Evolutionary conservation across 352 stramenopile species (phyloP), one percentile per base, ranked within the genome.

Genomic region (Globisporangium yorkense): DNA sequence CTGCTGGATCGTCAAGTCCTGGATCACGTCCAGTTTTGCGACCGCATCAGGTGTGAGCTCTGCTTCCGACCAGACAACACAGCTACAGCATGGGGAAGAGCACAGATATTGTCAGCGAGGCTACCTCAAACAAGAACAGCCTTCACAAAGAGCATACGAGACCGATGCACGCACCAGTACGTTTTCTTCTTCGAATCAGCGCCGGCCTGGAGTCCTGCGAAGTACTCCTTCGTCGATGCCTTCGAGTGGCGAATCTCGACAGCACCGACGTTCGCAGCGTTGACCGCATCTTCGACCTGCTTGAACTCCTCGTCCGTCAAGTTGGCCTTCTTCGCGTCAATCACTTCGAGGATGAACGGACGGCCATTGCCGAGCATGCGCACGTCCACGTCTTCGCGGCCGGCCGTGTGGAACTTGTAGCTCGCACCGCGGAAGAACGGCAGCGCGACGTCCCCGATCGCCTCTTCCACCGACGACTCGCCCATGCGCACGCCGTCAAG

Each of bases 341-440:
- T 63, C 16, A 96, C 70, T 65, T 96, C 86, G 45, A 96, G 72
- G 55, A 96, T 96, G 62, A 97, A 98, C 16, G 92, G 93, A 1
- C 93, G 84, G 51, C 93, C 93, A 43, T 96, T 95, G 51, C 97
- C 81, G 13, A 99, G 71, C 97, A 99, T 99, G 41, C 96, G 78
- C 35, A 99, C 97, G 68, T 99, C 96, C 43, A 98, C 89, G 72
- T 99, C 97, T 77, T 99, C 97, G 54, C 97, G 87, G 21, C 97
- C 97, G 7, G 93, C 95, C 1, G 92, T 97, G 78, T 98, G 94
- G 57, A 99, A 99, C 66, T 99, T 99, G 72, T 92, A 94, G 44
- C 77, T 64, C 41, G 70, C 62, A 10, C 79, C 81, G 3, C 80
- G 57, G 54, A 92, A 90, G 51, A 81, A 81, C 8, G 82, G 71